phyloP scores from a whole-genome alignment of 768 basidiomycete genomes.

The Pisolithus tinctorius region DNA sequence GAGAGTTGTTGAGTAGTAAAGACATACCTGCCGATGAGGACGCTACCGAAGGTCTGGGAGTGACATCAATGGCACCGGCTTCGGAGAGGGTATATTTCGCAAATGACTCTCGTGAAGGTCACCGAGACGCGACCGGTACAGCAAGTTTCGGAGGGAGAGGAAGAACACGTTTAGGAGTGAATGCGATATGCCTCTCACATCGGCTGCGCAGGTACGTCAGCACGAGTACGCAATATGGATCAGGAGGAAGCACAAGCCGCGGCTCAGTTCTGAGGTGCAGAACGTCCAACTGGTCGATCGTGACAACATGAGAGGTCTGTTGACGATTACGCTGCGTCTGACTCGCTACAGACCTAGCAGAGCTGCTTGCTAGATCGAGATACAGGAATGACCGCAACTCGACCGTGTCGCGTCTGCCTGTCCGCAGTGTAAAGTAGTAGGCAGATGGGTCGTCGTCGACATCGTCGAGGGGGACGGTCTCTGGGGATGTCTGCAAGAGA shows the following conservation, averaged over 20 bases:
- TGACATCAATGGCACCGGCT: constrained; percentile 49
- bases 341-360: constrained; percentile 34
- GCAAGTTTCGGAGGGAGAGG: no score
- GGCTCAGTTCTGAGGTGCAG: constrained; percentile 9
- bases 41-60: not conserved
- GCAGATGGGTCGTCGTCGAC: not conserved
- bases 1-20: no score
- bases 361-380: constrained; percentile 54
- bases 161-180: no score
- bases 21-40: not conserved
- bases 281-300: constrained; percentile 25
- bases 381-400: constrained; percentile 58
- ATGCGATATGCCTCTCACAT: no score
- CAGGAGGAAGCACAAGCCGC: constrained; percentile 15
- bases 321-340: not conserved
- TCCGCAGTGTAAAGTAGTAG: constrained; percentile 44
- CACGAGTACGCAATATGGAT: no score
- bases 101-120: no score
- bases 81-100: constrained; percentile 36
- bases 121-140: no score
- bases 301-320: constrained; percentile 7
- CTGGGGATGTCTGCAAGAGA: constrained; percentile 32
- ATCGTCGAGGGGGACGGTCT: constrained; percentile 9
- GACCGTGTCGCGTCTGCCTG: constrained; percentile 30
- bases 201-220: no score